Base-by-base conservation (phyloP, 306 rosid species). In the Sindora glabra region DNA sequence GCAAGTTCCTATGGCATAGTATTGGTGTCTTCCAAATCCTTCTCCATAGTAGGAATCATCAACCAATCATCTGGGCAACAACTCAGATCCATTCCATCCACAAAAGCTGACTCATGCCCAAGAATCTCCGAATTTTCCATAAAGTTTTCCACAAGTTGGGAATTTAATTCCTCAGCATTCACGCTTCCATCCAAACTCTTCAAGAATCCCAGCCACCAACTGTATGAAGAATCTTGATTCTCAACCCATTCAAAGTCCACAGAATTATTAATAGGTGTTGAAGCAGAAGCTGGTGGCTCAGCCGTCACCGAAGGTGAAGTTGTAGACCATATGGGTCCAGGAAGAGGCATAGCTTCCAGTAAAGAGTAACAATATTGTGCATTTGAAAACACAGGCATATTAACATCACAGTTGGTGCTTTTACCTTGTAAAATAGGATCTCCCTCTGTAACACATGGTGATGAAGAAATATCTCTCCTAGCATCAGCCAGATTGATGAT, bases 311-410 rank as follows among this genome's bases (percentile, higher is more conserved):
- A 70, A 25, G 87, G 91, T 16, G 59, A 70, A 44, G 87, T 68
- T 47, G 85, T 78, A 5, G 87, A 84, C 91, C 91, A 84, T 19
- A 74, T 61, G 1, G 87, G 85, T 17, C 73, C 85, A 34, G 85
- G 77, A 16, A 56, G 46, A 63, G 91, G 91, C 77, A 86, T 83
- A 1, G 83, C 65, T 74, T 86, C 81, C 65, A 69, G n/a, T 54
- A 83, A 59, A 39, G 76, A 73, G 77, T 76, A 59, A 56, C 74
- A 79, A 66, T 56, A 59, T 18, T 68, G 67, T 53, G 45, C 27
- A 67, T 56, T 60, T 13, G 34, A 66, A 69, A 49, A 24, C 22
- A 62, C 24, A 19, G 77, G 59, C 57, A 47, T 48, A 48, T 44
- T 38, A 56, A 48, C 56, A 19, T 74, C 73, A 42, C 18, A 12